Conservation (phyloP, 805 yeast species). For the Candida ascalaphidarum region DNA sequence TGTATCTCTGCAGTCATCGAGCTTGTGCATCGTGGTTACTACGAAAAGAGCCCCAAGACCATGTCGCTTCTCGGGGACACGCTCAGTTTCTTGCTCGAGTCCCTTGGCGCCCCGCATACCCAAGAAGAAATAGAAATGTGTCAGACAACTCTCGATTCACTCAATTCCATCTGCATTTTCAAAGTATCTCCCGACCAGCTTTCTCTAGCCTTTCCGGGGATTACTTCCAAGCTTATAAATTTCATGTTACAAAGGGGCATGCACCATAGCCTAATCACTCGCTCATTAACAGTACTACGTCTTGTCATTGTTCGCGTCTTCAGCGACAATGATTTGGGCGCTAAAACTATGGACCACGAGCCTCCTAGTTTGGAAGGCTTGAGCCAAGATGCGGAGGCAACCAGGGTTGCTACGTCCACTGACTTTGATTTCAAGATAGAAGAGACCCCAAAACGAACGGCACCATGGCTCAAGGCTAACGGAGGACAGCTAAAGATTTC, state of each 20-base stretch:
- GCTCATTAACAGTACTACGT: constrained; percentile 13
- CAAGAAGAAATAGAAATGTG: constrained; percentile 11
- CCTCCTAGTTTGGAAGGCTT: constrained; percentile 2
- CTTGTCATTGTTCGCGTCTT: constrained; percentile 19
- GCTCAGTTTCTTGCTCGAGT: constrained; percentile 15
- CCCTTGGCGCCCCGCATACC: constrained; percentile 3
- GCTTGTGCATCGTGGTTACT: constrained; percentile 13
- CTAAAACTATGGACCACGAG: background rate
- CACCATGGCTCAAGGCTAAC: constrained; percentile 30
- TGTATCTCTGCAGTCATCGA: constrained; percentile 8
- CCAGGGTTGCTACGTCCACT: background rate
- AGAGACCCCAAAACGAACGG: constrained; percentile 8
- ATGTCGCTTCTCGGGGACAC: constrained; percentile 21
- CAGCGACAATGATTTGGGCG: constrained; percentile 15
- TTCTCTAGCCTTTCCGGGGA: constrained; percentile 33
- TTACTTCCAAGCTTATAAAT: constrained; percentile 22
- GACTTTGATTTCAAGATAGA: constrained; percentile 1
- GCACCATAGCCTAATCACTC: constrained; percentile 13
- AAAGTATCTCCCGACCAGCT: constrained; percentile 20
- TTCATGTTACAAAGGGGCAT: constrained; percentile 14
- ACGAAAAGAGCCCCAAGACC: constrained; percentile 8
- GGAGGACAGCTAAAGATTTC: constrained; percentile 29
- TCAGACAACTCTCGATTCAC: constrained; percentile 5
- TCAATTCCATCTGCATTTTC: constrained; percentile 7
- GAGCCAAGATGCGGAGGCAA: constrained; percentile 1